phyloP scores from a whole-genome alignment of 768 basidiomycete species.

The Scleroderma bovista region DNA sequence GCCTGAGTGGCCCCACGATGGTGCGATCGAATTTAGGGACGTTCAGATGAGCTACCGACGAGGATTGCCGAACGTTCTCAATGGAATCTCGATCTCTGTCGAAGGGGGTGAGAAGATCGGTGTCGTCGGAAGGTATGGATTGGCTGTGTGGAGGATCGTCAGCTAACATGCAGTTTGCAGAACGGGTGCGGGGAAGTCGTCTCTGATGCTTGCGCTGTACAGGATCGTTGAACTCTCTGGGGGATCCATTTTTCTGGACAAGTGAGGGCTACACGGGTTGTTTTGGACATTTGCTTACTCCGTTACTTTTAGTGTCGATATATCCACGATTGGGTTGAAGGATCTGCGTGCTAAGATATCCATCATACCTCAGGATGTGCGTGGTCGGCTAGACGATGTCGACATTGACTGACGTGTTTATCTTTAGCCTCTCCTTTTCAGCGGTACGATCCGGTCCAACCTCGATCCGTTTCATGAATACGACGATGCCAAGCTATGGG shows the following conservation, averaged over 20 bases:
- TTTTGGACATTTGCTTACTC: not conserved
- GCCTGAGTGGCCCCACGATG: slow-evolving; percentile 56
- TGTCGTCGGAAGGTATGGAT: slow-evolving; percentile 53
- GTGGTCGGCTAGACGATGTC: slow-evolving; percentile 11
- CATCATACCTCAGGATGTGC: slow-evolving; percentile 66
- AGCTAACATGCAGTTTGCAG: slow-evolving; percentile 3
- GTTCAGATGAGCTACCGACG: slow-evolving; percentile 60
- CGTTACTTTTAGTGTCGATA: slow-evolving; percentile 48
- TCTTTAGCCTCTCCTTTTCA: slow-evolving; percentile 50
- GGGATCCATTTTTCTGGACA: slow-evolving; percentile 63
- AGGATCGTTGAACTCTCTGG: slow-evolving; percentile 60
- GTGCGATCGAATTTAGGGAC: slow-evolving; percentile 57
- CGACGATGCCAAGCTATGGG: slow-evolving; percentile 62
- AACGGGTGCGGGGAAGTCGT: slow-evolving; percentile 57
- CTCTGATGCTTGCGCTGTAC: slow-evolving; percentile 60
- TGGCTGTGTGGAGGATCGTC: not conserved
- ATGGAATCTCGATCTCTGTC: slow-evolving; percentile 56
- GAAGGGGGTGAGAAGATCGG: slow-evolving; percentile 71
- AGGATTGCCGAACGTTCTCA: slow-evolving; percentile 67
- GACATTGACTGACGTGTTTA: not conserved
- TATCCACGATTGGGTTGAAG: slow-evolving; percentile 60
- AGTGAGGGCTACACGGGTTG: slow-evolving; percentile 26
- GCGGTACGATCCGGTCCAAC: slow-evolving; percentile 53
- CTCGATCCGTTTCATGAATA: slow-evolving; percentile 58
- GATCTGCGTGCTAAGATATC: slow-evolving; percentile 55